Evolutionary conservation across 768 basidiomycete genomes (phyloP), one percentile per base, ranked within the genome.

Genomic region (Candolleomyces efflorescens): DNA sequence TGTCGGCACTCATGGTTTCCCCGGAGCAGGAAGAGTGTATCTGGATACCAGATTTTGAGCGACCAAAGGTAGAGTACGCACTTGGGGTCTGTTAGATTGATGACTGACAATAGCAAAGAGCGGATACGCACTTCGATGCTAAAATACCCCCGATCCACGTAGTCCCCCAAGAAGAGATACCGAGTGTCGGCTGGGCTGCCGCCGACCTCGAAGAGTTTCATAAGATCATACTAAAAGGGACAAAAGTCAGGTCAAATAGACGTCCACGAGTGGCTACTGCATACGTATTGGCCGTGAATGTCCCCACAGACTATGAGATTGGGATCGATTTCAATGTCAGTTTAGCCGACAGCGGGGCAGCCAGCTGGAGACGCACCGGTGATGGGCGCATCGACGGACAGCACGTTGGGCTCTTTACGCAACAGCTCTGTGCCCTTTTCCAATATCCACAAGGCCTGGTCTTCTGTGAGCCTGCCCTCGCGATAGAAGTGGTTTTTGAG

Each of bases 1-100:
- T 98, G 97, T 50, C 97, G 87, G 70, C 97, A 99, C 77, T 99
- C 97, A 72, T 99, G 97, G 67, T 99, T 99, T 50, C 97, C 97
- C 51, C 97, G 92, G 37, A 99, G 82, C 41, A 99, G 83, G 81
- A 96, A 98, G 38, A 98, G 79, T 24, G 95, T 97, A 64, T 95
- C 87, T 53, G 97, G 97, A 72, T 98, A 98, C 94, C 96, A 98
- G 71, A 99, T 98, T 79, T 99, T 99, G 71, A 99, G 80, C 2
- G 94, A 84, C 95, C 95, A 99, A 26, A 99, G 82, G 72, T 99
- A 99, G 47, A 98, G 77, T 18, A 98, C 96, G 69, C 96, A 98
- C 95, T 98, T 71, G 67, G 15, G 53, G 66, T 36, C 59, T 50
- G 57, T 60, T 56, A 63, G 63, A 56, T 18, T 44, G 23, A 27